Percentiles rank a stretch among this genome's conserved stretches.
phyloP scores from a whole-genome alignment of 1,139 yeast genomes.

The Debaryomyces sp. region DNA sequence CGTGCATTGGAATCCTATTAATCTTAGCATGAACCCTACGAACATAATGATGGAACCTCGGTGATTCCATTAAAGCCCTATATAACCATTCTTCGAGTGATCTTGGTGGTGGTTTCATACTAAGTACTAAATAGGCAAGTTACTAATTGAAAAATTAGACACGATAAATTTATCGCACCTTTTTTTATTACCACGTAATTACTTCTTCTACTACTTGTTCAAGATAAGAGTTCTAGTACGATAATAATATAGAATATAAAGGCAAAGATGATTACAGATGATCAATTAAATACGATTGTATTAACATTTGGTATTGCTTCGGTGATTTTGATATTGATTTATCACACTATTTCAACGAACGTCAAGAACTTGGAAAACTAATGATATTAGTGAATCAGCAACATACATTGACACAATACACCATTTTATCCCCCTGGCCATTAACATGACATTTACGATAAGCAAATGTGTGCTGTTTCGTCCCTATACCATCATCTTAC shows the following conservation, averaged over 20 bases:
- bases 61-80: conserved; percentile 55
- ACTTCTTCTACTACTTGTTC: background rate
- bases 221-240: background rate
- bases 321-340: conserved; percentile 68
- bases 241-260: background rate
- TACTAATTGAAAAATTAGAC: background rate
- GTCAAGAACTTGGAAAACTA: conserved; percentile 20
- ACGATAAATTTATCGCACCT: conserved; percentile 6
- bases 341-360: conserved; percentile 60
- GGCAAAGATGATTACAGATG: conserved; percentile 71
- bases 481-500: background rate
- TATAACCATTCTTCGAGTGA: conserved; percentile 54
- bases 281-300: conserved; percentile 73
- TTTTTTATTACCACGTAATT: conserved; percentile 5
- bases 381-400: background rate
- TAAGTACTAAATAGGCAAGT: background rate
- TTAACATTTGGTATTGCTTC: conserved; percentile 76
- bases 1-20: conserved; percentile 54
- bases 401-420: background rate
- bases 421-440: background rate
- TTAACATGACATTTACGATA: background rate
- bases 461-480: background rate
- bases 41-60: conserved; percentile 70
- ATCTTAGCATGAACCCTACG: conserved; percentile 62
- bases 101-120: conserved; percentile 29